phyloP scores from a whole-genome alignment of 2,329 filamentous ascomycete genomes.

The Lecanosticta acicola region DNA sequence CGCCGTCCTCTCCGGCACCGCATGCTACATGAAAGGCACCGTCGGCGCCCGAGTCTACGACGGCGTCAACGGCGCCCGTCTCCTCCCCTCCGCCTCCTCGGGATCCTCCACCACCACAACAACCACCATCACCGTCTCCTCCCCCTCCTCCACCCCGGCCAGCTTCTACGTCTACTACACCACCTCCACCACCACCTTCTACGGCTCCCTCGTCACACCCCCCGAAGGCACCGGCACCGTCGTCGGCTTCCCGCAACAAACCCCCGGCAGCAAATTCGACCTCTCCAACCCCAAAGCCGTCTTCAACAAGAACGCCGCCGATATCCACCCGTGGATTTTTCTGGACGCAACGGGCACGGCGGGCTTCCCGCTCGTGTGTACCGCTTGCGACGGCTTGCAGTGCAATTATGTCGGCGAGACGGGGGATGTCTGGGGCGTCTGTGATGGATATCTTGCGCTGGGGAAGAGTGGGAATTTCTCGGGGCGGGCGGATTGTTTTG shows the following conservation, averaged over 20 bases:
- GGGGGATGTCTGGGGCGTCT: too few relatives aligned
- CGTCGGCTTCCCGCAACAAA: too few relatives aligned
- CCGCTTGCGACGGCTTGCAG: not conserved
- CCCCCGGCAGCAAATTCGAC: conserved; percentile 27
- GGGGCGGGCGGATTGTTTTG: too few relatives aligned
- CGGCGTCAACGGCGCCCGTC: conserved; percentile 3
- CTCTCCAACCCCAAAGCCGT: conserved; percentile 39
- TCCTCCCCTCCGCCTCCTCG: conserved; percentile 1
- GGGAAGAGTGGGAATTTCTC: too few relatives aligned
- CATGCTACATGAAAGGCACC: conserved; percentile 29
- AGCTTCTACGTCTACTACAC: conserved; percentile 9
- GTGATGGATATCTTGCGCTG: too few relatives aligned
- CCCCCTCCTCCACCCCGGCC: not conserved
- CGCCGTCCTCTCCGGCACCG: conserved; percentile 21
- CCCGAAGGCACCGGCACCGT: too few relatives aligned
- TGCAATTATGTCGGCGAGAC: too few relatives aligned
- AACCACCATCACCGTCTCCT: conserved; percentile 1
- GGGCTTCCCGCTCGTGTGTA: too few relatives aligned
- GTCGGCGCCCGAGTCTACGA: conserved; percentile 15
- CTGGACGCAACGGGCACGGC: too few relatives aligned
- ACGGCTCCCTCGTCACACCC: too few relatives aligned
- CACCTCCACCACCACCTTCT: conserved; percentile 1
- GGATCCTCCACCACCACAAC: not conserved
- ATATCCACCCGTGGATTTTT: too few relatives aligned
- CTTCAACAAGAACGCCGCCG: too few relatives aligned